Evolutionary conservation across 768 basidiomycete species (phyloP).

Genomic region (Collybia sordida): DNA sequence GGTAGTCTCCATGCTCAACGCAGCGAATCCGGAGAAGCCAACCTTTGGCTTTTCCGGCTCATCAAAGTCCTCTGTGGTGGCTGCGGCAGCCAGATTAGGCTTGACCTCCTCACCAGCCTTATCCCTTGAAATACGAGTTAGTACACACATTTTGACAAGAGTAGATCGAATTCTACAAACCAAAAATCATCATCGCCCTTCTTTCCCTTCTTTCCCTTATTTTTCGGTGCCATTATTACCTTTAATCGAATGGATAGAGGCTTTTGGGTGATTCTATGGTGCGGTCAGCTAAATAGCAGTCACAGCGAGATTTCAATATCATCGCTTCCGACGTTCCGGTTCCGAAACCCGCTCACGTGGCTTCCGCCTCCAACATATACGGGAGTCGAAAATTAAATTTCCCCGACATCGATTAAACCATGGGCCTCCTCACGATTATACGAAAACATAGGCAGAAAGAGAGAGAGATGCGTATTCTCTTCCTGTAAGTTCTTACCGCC

Average conservation of each 20-base stretch:
- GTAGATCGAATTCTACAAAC: constrained; percentile 36
- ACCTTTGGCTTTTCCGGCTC: constrained; percentile 25
- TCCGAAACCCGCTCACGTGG: constrained; percentile 7
- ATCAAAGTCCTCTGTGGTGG: constrained; percentile 42
- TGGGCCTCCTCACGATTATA: constrained; percentile 97
- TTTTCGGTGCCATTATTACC: constrained; percentile 51
- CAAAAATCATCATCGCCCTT: constrained; percentile 83
- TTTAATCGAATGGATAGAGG: constrained; percentile 1
- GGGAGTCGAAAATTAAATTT: background rate
- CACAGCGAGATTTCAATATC: background rate
- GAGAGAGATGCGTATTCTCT: constrained; percentile 94
- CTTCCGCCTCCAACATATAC: background rate
- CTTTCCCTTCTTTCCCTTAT: constrained; percentile 88
- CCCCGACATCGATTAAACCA: constrained; percentile 24
- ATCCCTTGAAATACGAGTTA: constrained; percentile 45
- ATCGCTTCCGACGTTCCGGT: constrained; percentile 2
- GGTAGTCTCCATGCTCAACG: constrained; percentile 43
- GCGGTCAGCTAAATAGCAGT: background rate
- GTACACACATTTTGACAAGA: constrained; percentile 14
- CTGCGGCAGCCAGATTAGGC: constrained; percentile 36
- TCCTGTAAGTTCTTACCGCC: constrained; percentile 50
- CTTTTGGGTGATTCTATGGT: constrained; percentile 4
- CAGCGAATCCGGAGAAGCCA: constrained; percentile 53
- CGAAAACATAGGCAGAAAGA: constrained; percentile 95
- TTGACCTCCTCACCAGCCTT: constrained; percentile 58